These are phyloP conservation scores for Linnemannia elongata DNA, from an alignment of 192 early-diverging fungal genomes.

Conservation along the genomic window DNA sequence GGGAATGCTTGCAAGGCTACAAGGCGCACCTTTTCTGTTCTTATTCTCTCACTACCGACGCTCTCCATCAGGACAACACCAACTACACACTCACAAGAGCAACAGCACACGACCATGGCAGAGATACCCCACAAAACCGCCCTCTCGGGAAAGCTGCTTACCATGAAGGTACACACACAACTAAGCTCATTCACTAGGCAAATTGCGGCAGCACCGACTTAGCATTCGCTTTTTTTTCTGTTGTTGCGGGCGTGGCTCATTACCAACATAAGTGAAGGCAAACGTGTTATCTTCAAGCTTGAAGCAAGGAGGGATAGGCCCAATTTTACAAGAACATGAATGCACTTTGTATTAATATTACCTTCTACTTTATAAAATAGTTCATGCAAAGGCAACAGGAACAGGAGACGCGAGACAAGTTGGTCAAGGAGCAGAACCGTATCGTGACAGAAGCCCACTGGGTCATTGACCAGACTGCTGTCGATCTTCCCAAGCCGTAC, in stretches of 20 bases:
- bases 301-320: not conserved
- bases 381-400: slow-evolving; percentile 60
- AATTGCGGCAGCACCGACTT: not conserved
- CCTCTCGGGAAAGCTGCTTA: slow-evolving; percentile 38
- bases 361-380: slow-evolving; percentile 6
- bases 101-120: slow-evolving; percentile 11
- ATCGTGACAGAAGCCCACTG: slow-evolving; percentile 52
- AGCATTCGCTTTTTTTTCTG: not conserved
- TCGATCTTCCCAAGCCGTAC: slow-evolving; percentile 57
- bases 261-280: not conserved
- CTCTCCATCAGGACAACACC: not conserved
- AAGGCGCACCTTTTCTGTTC: not conserved
- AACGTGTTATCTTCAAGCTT: not conserved
- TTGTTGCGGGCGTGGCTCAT: not conserved
- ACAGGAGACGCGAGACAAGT: slow-evolving; percentile 37
- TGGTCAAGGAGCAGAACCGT: slow-evolving; percentile 42
- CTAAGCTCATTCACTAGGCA: not conserved
- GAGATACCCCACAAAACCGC: slow-evolving; percentile 38
- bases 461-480: slow-evolving; percentile 30
- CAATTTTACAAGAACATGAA: not conserved
- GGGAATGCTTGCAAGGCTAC: not conserved
- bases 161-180: slow-evolving; percentile 29
- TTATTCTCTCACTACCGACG: not conserved
- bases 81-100: not conserved
- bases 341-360: not conserved